phyloP scores from a whole-genome alignment of 306 rosid genomes.

The Acmispon strigosus region DNA sequence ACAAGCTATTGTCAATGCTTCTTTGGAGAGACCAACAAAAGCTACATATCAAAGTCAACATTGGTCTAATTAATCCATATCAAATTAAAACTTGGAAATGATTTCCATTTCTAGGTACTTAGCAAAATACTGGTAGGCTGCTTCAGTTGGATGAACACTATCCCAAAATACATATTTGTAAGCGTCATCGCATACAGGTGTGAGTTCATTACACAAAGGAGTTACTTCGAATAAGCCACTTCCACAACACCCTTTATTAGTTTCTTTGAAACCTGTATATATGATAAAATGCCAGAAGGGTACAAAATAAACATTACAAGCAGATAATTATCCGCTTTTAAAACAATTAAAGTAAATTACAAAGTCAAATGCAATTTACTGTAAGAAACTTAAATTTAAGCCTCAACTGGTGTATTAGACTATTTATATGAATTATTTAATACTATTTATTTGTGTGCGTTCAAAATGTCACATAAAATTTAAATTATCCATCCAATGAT shows the following conservation, averaged over 20 bases:
- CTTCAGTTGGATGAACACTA: slow-evolving; percentile 48
- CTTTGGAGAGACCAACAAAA: no score
- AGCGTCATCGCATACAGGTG: slow-evolving; percentile 26
- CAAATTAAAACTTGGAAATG: slow-evolving; percentile 18
- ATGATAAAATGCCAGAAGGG: not conserved
- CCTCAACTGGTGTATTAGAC: no score
- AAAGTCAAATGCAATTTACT: no score
- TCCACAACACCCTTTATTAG: slow-evolving; percentile 52
- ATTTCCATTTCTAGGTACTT: slow-evolving; percentile 20
- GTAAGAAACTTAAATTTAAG: no score
- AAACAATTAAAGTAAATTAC: no score
- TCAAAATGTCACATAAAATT: no score
- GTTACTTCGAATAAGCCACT: slow-evolving; percentile 40
- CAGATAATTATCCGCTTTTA: no score
- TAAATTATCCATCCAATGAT: no score
- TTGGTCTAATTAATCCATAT: not conserved
- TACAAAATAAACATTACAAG: not conserved
- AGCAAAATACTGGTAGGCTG: slow-evolving; percentile 22
- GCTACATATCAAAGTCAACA: no score
- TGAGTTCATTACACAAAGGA: slow-evolving; percentile 31
- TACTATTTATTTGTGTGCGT: no score
- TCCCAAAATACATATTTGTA: slow-evolving; percentile 59
- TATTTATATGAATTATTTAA: no score
- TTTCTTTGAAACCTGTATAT: slow-evolving; percentile 40
- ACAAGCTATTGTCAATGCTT: no score